Base-by-base conservation (phyloP, 208 protist species). In the Vickermania ingenoplastis region DNA sequence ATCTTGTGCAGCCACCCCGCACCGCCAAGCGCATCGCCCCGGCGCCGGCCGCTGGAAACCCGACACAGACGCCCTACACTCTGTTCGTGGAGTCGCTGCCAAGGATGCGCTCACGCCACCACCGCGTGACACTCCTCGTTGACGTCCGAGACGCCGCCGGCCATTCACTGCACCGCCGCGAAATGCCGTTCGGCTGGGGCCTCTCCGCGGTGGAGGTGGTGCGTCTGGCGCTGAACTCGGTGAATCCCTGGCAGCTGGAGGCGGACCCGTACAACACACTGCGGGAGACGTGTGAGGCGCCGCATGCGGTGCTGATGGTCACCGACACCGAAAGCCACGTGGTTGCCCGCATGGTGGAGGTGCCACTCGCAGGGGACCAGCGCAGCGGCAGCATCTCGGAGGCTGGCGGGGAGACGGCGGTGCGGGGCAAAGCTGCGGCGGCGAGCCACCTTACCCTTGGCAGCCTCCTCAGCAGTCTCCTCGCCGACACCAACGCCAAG, bases 271-370 rank as follows among this genome's bases (percentile, higher is more conserved):
- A 68, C 71, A 69, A 69, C 48, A 78, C 62, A 3, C 30, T 82
- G 21, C 17, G 28, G 27, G 66, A 31, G 1, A 77, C 73, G 3
- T 51, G 78, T 17, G 48, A 61, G 30, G 48, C 66, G 5, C 2
- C 65, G 29, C 73, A 82, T 52, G 81, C 68, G 63, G 65, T 71
- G 0, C 59, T 91, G 17, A 53, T 77, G 50, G 75, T 60, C 23
- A 49, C 84, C 0, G 73, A 80, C 56, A 0, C 41, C 2, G 14
- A 41, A 26, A 31, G 23, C 21, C 58, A 72, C 51, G 22, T 70
- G 7, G 88, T 91, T 27, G 62, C 51, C 7, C 17, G 67, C 27
- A 78, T 88, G 7, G 48, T 70, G 23, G 84, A 91, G 65, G 65
- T 83, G 1, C 51, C 67, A 14, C 52, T 87, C 58, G 29, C 25